A percentile compares a stretch with the other conserved stretches of the same genome.
Evolutionary conservation across 1,139 yeast genomes (phyloP).

Genomic region (Kluyveromyces sp.): DNA sequence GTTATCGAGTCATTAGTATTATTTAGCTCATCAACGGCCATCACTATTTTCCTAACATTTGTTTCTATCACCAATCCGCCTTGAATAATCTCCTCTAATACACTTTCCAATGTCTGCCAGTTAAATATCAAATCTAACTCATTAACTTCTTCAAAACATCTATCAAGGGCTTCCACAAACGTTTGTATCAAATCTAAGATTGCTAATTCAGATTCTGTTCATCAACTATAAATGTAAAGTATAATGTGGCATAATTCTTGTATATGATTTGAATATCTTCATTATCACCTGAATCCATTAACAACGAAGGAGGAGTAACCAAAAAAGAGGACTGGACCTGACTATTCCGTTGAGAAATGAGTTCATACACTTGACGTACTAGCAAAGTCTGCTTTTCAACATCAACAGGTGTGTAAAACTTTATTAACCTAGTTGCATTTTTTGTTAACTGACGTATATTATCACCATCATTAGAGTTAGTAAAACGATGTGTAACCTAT

Average conservation of each 20-base stretch:
- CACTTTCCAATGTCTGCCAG: slow-evolving; percentile 93
- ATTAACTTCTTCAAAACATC: slow-evolving; percentile 89
- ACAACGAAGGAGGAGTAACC: slow-evolving; percentile 39
- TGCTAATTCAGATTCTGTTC: slow-evolving; percentile 89
- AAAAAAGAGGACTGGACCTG: slow-evolving; percentile 28
- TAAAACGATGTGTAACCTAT: not conserved
- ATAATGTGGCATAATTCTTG: slow-evolving; percentile 88
- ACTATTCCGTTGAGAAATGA: slow-evolving; percentile 24
- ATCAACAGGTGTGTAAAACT: slow-evolving; percentile 82
- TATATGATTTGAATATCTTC: slow-evolving; percentile 84
- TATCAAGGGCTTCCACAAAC: slow-evolving; percentile 88
- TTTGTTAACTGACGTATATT: slow-evolving; percentile 55
- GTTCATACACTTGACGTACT: slow-evolving; percentile 29
- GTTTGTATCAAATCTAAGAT: slow-evolving; percentile 91
- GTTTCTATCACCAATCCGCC: slow-evolving; percentile 99
- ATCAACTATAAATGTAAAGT: slow-evolving; percentile 91
- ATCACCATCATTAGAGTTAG: not conserved
- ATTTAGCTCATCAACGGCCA: slow-evolving; percentile 45
- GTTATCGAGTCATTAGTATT: slow-evolving; percentile 23
- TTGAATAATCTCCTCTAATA: slow-evolving; percentile 84
- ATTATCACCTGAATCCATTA: slow-evolving; percentile 64
- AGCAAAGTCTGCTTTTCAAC: slow-evolving; percentile 27
- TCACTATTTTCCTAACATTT: slow-evolving; percentile 71
- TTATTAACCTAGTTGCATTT: slow-evolving; percentile 86
- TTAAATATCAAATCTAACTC: slow-evolving; percentile 94